phyloP scores from a whole-genome alignment of 306 rosid species.

The Quercus aquifolioides region DNA sequence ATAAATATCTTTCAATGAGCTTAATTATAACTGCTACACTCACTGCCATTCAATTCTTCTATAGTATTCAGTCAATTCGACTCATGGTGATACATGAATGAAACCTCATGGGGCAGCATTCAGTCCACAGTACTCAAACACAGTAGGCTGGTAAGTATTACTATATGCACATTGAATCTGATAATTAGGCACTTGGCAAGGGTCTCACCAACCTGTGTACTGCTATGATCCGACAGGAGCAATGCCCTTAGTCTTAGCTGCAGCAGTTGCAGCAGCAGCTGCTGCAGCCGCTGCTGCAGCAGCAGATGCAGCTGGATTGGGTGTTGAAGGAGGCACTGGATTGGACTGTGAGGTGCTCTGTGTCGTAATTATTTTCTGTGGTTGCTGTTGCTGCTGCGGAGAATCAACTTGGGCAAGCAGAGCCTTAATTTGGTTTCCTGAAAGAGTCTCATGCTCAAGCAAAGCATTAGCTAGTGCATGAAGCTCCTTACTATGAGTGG shows the following conservation, averaged over 20 bases:
- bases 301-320: constrained; percentile 65
- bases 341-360: constrained; percentile 58
- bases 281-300: constrained; percentile 64
- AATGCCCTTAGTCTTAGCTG: constrained; percentile 70
- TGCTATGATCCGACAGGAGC: constrained; percentile 70
- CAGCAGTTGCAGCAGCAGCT: constrained; percentile 67
- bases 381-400: constrained; percentile 37
- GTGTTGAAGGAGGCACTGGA: constrained; percentile 49
- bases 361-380: constrained; percentile 31
- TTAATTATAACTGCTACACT: constrained; percentile 23
- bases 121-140: constrained; percentile 20
- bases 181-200: constrained; percentile 11
- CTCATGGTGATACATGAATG: constrained; percentile 16
- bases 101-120: constrained; percentile 27
- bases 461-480: constrained; percentile 85
- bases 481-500: constrained; percentile 70
- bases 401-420: constrained; percentile 57
- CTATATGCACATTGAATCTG: constrained; percentile 59
- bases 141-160: constrained; percentile 25
- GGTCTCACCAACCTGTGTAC: constrained; percentile 1
- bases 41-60: constrained; percentile 20
- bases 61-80: constrained; percentile 30
- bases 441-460: constrained; percentile 69
- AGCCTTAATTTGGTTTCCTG: constrained; percentile 67
- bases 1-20: constrained; percentile 2